Evolutionary conservation across 306 rosid genomes (phyloP), one percentile per base, ranked within the genome.

Genomic region (Vicia sativa): DNA sequence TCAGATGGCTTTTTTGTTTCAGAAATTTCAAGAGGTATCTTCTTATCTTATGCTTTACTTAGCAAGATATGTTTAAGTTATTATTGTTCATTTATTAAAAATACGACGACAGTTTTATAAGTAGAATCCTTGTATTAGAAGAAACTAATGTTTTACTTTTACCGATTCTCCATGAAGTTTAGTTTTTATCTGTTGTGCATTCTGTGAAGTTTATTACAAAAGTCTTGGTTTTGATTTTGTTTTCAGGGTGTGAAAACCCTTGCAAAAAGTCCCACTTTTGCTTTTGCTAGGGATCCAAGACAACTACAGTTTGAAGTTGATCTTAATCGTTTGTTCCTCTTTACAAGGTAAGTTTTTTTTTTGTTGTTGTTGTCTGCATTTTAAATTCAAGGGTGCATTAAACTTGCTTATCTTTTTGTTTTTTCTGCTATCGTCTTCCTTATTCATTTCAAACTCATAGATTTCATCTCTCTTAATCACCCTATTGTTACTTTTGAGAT

Each of bases 21-120:
- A 84, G 56, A 89, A 85, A 76, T 89, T 89, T 77, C 98, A 89
- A 81, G 95, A 89, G 91, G 96, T 86, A 63, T 18, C 59, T 68
- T 55, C 74, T 73, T 48, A 14, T 67, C 67, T 68, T 55, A 57
- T 44, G 15, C 11, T 35, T 57, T 1, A 25, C 5, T 25, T 54
- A 23, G 61, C 15, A n/a, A 14, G 62, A 63, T 23, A 46, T 65
- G 28, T 37, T 13, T 45, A 41, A 72, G 43, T 42, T 73, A 11
- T 9, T 48, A 35, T 7, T 56, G 12, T 10, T 31, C 41, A 4
- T 48, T 11, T 29, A 1, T 29, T 31, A 11, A 11, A 28, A 62
- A 52, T 3, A 42, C 16, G 54, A 5, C 1, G 26, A 23, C 23
- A 46, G 6, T 29, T 29, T 29, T 29, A 29, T 29, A 3, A 56